A percentile compares a stretch with the other conserved stretches of the same genome.
Conservation (phyloP, 495 filamentous ascomycete genomes). For the Ramalina peruviana region DNA sequence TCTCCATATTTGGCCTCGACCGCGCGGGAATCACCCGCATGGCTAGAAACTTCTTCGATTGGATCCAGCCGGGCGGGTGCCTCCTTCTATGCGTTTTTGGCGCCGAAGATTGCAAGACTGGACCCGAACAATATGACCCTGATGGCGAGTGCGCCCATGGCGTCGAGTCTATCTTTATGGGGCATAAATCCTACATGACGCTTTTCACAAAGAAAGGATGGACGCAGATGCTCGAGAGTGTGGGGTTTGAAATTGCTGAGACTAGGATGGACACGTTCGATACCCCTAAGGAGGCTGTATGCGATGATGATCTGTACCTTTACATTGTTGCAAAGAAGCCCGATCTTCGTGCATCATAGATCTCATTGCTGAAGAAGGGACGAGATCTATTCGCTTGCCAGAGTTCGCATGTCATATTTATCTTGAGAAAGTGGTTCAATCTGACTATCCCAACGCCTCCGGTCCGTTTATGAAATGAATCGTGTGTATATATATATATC, state of each 20-base stretch:
- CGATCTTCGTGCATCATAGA: too few species aligned
- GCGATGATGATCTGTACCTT: too few species aligned
- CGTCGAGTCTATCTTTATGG: slow-evolving; percentile 8
- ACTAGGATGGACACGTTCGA: too few species aligned
- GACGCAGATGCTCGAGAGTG: slow-evolving; percentile 9
- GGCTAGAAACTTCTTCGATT: slow-evolving; percentile 9
- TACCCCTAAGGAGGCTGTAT: too few species aligned
- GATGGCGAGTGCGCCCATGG: slow-evolving; percentile 12
- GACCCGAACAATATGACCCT: slow-evolving; percentile 6
- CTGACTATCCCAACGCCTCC: too few species aligned
- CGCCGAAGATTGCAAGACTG: slow-evolving; percentile 6
- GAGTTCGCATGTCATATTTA: too few species aligned
- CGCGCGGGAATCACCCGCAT: slow-evolving; percentile 9
- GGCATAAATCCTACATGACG: not conserved
- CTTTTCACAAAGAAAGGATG: slow-evolving; percentile 12
- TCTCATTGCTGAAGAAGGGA: too few species aligned
- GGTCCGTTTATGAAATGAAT: too few species aligned
- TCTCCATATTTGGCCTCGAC: slow-evolving; percentile 12
- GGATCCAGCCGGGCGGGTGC: slow-evolving; percentile 10
- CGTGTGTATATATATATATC: too few species aligned
- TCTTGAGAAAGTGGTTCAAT: too few species aligned
- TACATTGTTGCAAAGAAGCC: too few species aligned
- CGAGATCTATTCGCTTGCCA: too few species aligned
- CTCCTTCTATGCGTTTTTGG: slow-evolving; percentile 6
- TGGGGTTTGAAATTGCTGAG: slow-evolving; percentile 7